Conservation (phyloP, 2,329 filamentous ascomycete species). For the Neobulgaria alba region DNA sequence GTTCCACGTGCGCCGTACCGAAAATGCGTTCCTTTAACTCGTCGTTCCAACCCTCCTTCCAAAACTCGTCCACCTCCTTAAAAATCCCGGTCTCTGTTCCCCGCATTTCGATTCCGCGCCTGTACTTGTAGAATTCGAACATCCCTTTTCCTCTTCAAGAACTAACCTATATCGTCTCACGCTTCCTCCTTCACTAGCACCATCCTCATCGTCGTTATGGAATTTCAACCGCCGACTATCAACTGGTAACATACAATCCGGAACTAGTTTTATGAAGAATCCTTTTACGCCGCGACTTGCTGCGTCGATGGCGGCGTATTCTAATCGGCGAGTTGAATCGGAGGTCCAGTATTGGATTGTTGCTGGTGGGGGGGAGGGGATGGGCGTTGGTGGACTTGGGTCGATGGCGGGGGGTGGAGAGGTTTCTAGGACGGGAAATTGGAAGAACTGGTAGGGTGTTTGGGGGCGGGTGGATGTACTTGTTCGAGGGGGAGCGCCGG, state of each 20-base stretch:
- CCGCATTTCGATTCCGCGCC: not conserved
- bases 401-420: constrained; percentile 4
- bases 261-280: constrained; percentile 51
- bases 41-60: constrained; percentile 1
- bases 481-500: constrained; percentile 2
- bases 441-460: constrained; percentile 9
- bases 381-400: constrained; percentile 25
- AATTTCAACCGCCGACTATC: constrained; percentile 43
- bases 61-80: constrained; percentile 7
- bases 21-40: too few species aligned
- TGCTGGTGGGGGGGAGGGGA: constrained; percentile 39
- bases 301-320: constrained; percentile 60
- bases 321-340: constrained; percentile 50
- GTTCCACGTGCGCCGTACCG: too few species aligned
- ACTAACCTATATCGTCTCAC: constrained; percentile 54
- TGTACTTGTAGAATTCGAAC: not conserved
- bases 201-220: constrained; percentile 30
- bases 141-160: constrained; percentile 28
- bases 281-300: constrained; percentile 51
- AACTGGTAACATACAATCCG: constrained; percentile 50
- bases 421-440: constrained; percentile 22
- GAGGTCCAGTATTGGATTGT: constrained; percentile 62
- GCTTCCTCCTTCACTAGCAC: constrained; percentile 49
- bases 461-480: not conserved
- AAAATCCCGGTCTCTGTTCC: not conserved